Evolutionary conservation across 441 rosid species (phyloP).

Genomic region (Pelargonium myrrhifolium): DNA sequence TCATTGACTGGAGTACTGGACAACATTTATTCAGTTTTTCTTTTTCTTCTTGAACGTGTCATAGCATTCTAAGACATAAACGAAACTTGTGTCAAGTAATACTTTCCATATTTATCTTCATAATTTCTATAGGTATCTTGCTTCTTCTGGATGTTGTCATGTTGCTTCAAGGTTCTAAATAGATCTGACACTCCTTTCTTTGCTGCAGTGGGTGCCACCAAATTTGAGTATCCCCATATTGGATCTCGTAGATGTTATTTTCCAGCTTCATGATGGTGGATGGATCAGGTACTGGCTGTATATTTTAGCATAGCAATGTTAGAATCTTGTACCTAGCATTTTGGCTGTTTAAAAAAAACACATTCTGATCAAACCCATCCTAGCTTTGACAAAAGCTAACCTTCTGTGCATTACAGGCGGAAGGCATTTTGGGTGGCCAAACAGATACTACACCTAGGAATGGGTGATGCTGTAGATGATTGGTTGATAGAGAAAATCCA

Average conservation of each 20-base stretch:
- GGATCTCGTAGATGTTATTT: conserved; percentile 85
- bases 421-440: conserved; percentile 98
- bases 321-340: not conserved
- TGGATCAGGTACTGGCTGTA: conserved; percentile 76
- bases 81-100: not conserved
- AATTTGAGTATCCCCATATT: conserved; percentile 73
- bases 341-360: not conserved
- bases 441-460: conserved; percentile 93
- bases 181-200: conserved; percentile 13
- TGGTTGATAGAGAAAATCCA: conserved; percentile 93
- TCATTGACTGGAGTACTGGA: conserved; percentile 5
- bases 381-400: conserved; percentile 7
- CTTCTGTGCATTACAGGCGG: conserved; percentile 47
- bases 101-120: not conserved
- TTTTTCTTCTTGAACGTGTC: conserved; percentile 1
- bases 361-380: conserved; percentile 9
- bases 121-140: not conserved
- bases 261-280: conserved; percentile 98
- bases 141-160: conserved; percentile 12
- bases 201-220: conserved; percentile 96
- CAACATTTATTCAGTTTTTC: not conserved
- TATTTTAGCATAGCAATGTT: conserved; percentile 10
- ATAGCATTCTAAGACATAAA: not conserved
- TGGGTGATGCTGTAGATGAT: conserved; percentile 99
- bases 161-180: conserved; percentile 8